Evolutionary conservation across 106 monocot genomes (phyloP), one percentile per base, ranked within the genome.

Genomic region (Dioscorea alata): DNA sequence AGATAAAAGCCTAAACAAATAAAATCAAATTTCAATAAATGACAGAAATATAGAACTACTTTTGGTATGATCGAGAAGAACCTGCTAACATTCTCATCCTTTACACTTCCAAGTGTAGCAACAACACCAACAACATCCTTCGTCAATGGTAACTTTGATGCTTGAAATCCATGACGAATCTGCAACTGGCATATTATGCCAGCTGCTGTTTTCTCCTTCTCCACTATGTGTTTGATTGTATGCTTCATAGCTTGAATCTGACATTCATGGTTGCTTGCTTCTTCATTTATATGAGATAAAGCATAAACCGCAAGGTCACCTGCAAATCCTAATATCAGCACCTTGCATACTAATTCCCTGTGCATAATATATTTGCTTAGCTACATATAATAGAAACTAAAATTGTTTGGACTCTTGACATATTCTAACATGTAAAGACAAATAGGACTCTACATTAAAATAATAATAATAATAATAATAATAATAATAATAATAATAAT

Each of bases 81-180:
- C 95, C 88, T 86, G 80, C 82, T 96, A 69, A 96, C 71, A 48
- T 91, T 86, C 33, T 75, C 88, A 78, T 96, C 84, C 42, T 80
- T 75, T 69, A 88, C 81, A 84, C 82, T 86, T 61, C 86, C 85
- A 74, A 95, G 82, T 57, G 79, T 80, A 33, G 88, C 88, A 22
- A 95, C 86, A 51, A 91, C 67, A 68, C 95, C 95, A 17, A 91
- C 63, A 22, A 91, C 76, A 75, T 91, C 88, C 78, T 86, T 95
- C 20, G 70, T 84, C 25, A 74, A 48, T 19, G 76, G 70, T 49
- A 84, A 49, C 25, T 80, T 82, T 19, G 81, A 82, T 67, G 70
- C 74, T 68, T 75, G 52, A 17, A 42, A 42, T 42, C 64, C 72
- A 73, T 82, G 76, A 59, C 68, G 78, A 66, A 57, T 51, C 63